phyloP scores from a whole-genome alignment of 148 eudicot genomes.

The Mesembryanthemum crystallinum region DNA sequence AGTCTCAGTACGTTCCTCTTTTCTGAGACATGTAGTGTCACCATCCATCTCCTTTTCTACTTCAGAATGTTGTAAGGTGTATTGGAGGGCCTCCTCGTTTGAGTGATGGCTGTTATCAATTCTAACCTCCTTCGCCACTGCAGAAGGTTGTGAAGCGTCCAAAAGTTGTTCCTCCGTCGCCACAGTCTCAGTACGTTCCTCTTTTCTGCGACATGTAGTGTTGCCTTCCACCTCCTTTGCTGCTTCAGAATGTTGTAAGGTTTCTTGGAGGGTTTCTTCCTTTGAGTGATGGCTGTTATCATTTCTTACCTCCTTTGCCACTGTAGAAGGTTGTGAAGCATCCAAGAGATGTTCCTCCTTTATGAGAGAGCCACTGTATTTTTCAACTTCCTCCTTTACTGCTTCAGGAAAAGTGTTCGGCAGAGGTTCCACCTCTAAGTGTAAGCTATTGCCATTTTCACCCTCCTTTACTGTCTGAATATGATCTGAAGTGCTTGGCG shows the following conservation, averaged over 20 bases:
- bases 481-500: neutral
- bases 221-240: neutral
- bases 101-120: conserved; percentile 10
- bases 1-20: too few relatives aligned
- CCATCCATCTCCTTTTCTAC: neutral
- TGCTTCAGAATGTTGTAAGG: neutral
- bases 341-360: conserved; percentile 2
- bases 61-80: neutral
- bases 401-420: conserved; percentile 9
- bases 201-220: too few relatives aligned
- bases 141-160: conserved; percentile 2
- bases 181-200: neutral
- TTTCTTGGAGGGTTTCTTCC: neutral
- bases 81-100: neutral
- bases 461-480: neutral
- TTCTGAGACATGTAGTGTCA: neutral
- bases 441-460: neutral
- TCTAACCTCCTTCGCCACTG: conserved; percentile 2
- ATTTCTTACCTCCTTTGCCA: neutral
- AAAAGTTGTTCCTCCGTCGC: conserved; percentile 3
- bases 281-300: neutral
- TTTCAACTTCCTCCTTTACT: conserved; percentile 1
- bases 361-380: neutral
- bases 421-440: conserved; percentile 5
- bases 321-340: neutral